Percentiles rank a stretch among this genome's conserved stretches.
These are phyloP conservation scores for Gracilaria gracilis DNA, from an alignment of 23 red algal species.

Conservation along the genomic window DNA sequence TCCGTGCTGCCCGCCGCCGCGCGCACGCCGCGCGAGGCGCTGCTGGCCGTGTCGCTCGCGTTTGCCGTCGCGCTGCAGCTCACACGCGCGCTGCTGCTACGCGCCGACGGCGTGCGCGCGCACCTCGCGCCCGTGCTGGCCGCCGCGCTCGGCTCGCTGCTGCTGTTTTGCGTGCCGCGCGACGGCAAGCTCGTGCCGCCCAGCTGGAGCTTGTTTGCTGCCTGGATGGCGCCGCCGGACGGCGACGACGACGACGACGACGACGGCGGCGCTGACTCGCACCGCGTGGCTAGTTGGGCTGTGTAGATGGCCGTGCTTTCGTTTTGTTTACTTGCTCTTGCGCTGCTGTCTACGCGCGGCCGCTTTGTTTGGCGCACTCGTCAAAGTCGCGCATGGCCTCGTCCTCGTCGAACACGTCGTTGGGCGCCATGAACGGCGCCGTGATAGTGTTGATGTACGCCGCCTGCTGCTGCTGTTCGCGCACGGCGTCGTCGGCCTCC, in stretches of 20 bases:
- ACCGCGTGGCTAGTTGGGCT: conserved; percentile 68
- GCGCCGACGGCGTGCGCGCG: not conserved
- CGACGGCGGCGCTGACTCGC: conserved; percentile 44
- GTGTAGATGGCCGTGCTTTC: not conserved
- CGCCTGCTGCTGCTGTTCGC: conserved; percentile 29
- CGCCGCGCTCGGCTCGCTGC: conserved; percentile 26
- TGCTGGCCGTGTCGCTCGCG: conserved; percentile 12
- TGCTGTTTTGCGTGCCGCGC: conserved; percentile 30
- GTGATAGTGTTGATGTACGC: conserved; percentile 62
- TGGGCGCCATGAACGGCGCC: conserved; percentile 62
- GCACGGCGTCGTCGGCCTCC: conserved; percentile 39
- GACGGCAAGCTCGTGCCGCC: conserved; percentile 25
- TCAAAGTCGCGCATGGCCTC: conserved; percentile 64
- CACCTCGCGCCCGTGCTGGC: conserved; percentile 33
- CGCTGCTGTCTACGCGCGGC: conserved; percentile 10
- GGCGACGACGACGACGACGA: conserved; percentile 53
- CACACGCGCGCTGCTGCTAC: conserved; percentile 10
- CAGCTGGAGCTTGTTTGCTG: not conserved
- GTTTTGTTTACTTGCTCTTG: not conserved
- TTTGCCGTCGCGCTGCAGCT: conserved; percentile 31
- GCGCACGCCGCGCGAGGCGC: conserved; percentile 14
- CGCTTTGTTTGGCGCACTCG: conserved; percentile 63
- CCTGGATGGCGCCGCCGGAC: not conserved
- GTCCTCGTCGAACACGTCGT: conserved; percentile 66
- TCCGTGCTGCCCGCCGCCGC: not conserved